Conservation (phyloP, 352 stramenopile genomes). For the Globisporangium alternatum region DNA sequence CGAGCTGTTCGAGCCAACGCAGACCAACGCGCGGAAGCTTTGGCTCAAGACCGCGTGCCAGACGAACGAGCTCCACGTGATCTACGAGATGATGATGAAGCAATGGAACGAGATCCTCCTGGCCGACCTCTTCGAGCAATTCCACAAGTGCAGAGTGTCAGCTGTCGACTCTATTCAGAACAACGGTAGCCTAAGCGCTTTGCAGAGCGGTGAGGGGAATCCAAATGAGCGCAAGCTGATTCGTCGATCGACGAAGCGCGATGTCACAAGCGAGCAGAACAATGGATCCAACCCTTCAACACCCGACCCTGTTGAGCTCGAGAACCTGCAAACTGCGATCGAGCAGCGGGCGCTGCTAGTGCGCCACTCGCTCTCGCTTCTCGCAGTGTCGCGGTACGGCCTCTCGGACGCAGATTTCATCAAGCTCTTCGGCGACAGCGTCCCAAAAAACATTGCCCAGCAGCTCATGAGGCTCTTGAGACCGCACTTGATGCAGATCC, state of each 20-base stretch:
- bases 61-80: constrained; percentile 37
- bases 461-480: constrained; percentile 47
- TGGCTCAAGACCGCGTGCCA: constrained; percentile 48
- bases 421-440: constrained; percentile 49
- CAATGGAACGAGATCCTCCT: constrained; percentile 76
- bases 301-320: constrained; percentile 39
- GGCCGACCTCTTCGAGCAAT: constrained; percentile 43
- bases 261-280: constrained; percentile 2
- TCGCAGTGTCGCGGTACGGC: constrained; percentile 66
- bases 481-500: constrained; percentile 76
- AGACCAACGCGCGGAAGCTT: constrained; percentile 22
- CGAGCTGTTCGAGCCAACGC: constrained; percentile 42
- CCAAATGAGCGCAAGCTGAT: constrained; percentile 11
- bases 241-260: constrained; percentile 4
- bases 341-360: constrained; percentile 72
- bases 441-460: constrained; percentile 37
- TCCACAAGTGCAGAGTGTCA: constrained; percentile 26
- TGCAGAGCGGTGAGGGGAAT: constrained; percentile 3
- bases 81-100: constrained; percentile 70
- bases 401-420: constrained; percentile 62
- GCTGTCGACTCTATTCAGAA: constrained; percentile 1
- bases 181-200: not conserved
- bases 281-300: not conserved
- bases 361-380: constrained; percentile 67
- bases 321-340: constrained; percentile 44